Base-by-base conservation (phyloP, 352 stramenopile species). In the Phytophthora podocarpi region DNA sequence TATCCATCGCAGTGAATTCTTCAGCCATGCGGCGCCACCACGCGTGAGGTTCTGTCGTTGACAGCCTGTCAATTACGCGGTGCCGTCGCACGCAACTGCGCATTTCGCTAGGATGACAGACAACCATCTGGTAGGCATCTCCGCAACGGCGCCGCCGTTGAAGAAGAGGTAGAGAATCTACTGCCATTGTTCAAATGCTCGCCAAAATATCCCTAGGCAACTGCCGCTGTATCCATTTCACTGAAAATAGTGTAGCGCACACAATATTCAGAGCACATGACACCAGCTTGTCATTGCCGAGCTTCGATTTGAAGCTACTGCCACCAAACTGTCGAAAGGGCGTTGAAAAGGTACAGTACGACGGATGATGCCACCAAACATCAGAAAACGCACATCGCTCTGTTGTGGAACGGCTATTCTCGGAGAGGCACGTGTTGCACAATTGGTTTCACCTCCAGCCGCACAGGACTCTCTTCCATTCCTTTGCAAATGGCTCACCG, bases 381-480 rank as follows among this genome's bases (percentile, higher is more conserved):
- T 61, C 20, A 59, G 39, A 52, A 30, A 39, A 30, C 15, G 21
- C 20, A 12, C 40, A 61, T 39, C 34, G 43, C 42, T n/a, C n/a
- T n/a, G n/a, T n/a, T n/a, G n/a, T n/a, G n/a, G n/a, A n/a, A n/a
- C n/a, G n/a, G n/a, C n/a, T n/a, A n/a, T n/a, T n/a, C n/a, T n/a
- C n/a, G n/a, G n/a, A n/a, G n/a, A n/a, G n/a, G n/a, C 41, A 21
- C 32, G 52, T 42, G 36, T 63, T 45, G 45, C 56, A 64, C 46
- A 64, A 37, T 52, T 55, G 34, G 24, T 59, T 67, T 66, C 47
- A 21, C 45, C n/a, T 27, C n/a, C 41, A 26, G 30, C 23, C 11
- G 8, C 53, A 20, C 47, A 46, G 15, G 30, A 24, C 32, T 18
- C 48, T n/a, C n/a, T n/a, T n/a, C n/a, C n/a, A n/a, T n/a, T n/a